Conservation (phyloP, 129 eudicot genomes). For the Pulicaria dysenterica region DNA sequence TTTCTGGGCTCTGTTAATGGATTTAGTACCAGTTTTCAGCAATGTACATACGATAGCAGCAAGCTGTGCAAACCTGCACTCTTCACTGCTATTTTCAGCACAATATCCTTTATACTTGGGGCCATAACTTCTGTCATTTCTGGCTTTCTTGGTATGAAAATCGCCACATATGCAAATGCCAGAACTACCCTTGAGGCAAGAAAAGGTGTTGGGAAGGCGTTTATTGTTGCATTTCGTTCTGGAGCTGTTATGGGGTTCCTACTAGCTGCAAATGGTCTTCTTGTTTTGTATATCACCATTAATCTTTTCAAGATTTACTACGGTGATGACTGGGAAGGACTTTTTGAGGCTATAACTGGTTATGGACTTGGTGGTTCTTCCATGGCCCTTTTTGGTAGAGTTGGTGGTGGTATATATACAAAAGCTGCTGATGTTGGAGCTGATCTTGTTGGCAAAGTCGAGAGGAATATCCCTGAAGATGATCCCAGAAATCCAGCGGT, state of each 20-base stretch:
- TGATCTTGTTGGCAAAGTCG: slow-evolving; percentile 87
- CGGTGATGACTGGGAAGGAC: slow-evolving; percentile 94
- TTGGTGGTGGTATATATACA: slow-evolving; percentile 84
- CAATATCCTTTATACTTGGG: slow-evolving; percentile 77
- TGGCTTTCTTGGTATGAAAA: slow-evolving; percentile 94
- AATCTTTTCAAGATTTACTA: slow-evolving; percentile 78
- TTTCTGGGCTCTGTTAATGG: slow-evolving; percentile 92
- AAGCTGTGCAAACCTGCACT: slow-evolving; percentile 85
- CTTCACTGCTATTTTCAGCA: slow-evolving; percentile 80
- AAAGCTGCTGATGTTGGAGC: slow-evolving; percentile 94
- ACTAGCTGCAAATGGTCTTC: slow-evolving; percentile 88
- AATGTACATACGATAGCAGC: slow-evolving; percentile 65
- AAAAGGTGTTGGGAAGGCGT: slow-evolving; percentile 92
- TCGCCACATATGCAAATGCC: slow-evolving; percentile 92
- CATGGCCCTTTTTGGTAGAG: slow-evolving; percentile 90
- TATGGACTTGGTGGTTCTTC: slow-evolving; percentile 92
- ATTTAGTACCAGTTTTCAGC: slow-evolving; percentile 60
- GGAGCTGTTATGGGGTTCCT: slow-evolving; percentile 97
- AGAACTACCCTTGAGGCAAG: slow-evolving; percentile 91
- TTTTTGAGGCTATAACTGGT: slow-evolving; percentile 87
- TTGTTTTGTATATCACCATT: slow-evolving; percentile 68
- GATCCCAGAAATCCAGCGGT: slow-evolving; percentile 94
- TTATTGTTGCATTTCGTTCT: slow-evolving; percentile 81
- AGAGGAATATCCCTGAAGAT: slow-evolving; percentile 82
- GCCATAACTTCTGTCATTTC: slow-evolving; percentile 79